A percentile compares a stretch with the other conserved stretches of the same genome.
These are phyloP conservation scores for Pythium chondricola DNA, from an alignment of 352 stramenopile species.

Conservation along the genomic window DNA sequence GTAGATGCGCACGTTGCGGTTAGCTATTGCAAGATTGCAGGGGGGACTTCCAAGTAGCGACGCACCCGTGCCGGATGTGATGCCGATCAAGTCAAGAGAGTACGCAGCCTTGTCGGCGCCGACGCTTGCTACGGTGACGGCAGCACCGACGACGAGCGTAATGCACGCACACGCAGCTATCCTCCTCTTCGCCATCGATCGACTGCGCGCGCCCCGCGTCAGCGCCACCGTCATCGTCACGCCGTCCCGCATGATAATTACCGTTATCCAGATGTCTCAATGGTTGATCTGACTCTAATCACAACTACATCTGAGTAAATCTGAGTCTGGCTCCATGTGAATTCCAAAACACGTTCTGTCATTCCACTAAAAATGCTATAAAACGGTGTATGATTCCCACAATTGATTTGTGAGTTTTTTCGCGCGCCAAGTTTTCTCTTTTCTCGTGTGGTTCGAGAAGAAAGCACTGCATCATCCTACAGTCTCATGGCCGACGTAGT, in stretches of 20 bases:
- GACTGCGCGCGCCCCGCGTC: neutral
- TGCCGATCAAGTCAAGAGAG: conserved; percentile 28
- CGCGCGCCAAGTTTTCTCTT: no score
- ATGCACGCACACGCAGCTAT: no score
- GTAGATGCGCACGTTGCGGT: no score
- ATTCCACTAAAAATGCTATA: neutral
- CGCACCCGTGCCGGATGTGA: conserved; percentile 27
- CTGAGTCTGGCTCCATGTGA: conserved; percentile 1
- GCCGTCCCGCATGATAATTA: neutral
- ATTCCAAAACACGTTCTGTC: neutral
- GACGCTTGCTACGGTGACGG: neutral
- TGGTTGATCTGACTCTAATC: conserved; percentile 10
- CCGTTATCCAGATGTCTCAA: neutral
- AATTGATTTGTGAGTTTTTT: no score
- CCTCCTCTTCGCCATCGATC: neutral
- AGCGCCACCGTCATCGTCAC: neutral
- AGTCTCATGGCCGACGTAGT: conserved; percentile 26
- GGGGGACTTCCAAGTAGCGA: no score
- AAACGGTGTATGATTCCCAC: neutral
- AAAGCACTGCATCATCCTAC: neutral
- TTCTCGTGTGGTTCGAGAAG: no score
- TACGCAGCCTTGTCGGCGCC: conserved; percentile 24
- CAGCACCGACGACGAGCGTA: neutral
- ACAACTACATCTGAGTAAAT: conserved; percentile 2
- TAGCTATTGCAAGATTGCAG: no score